Evolutionary conservation across 352 stramenopile species (phyloP), one percentile per base, ranked within the genome.

Genomic region (Globisporangium orthogonon): DNA sequence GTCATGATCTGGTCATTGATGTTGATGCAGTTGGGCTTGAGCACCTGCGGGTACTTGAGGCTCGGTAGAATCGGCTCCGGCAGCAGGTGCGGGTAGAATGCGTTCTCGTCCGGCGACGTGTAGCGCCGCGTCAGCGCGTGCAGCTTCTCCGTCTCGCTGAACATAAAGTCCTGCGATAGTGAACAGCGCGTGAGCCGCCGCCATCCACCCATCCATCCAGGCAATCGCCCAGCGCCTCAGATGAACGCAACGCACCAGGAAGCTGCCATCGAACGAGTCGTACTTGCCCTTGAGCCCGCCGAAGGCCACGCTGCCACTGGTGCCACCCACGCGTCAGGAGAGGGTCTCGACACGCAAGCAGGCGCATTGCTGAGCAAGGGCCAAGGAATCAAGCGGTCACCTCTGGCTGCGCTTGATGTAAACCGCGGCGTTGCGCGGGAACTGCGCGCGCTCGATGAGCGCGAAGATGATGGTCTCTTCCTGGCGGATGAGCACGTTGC

Each of bases 381-480:
- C 23, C 23, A 23, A 23, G 23, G 23, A 23, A 23, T 23, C 23
- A 23, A 23, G 23, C 23, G 23, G 23, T 23, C 59, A 88, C 79
- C 68, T 75, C 39, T 90, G 76, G 61, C 77, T 93, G 60, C 91
- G 90, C 60, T 86, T 86, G 56, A 96, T 65, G 78, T 99, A 99
- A 37, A 98, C 95, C 48, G 92, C 83, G 1, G 62, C 53, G 75
- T 99, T 99, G 50, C 76, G 78, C n/a, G 92, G 73, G 72, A 98
- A 99, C 69, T 99, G 95, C 15, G 96, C 86, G 54, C 97, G 84
- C 73, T 99, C 97, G 66, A 99, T 99, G 18, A 99, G 68, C n/a
- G 96, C 94, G 70, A 99, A 99, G 73, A 99, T 99, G 67, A 99
- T 99, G 0, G 97, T 99, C 78, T 99, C 97, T 71, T 99, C 93